A percentile compares a stretch with the other conserved stretches of the same genome.
Evolutionary conservation across 805 yeast species (phyloP).

Genomic region (Osmozyma mogii): DNA sequence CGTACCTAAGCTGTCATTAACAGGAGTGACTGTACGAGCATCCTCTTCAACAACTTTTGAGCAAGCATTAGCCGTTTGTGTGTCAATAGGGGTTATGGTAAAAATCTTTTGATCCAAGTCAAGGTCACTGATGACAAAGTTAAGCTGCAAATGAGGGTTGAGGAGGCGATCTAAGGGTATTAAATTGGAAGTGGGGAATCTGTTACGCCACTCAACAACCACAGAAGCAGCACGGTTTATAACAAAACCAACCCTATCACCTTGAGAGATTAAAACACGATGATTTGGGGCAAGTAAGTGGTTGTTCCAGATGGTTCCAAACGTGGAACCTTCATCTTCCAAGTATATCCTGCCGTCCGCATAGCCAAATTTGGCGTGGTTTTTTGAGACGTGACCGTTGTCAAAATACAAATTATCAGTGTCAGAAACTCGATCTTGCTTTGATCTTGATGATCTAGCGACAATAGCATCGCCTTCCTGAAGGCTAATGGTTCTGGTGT

Average conservation of each 20-base stretch:
- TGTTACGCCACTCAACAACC: slow-evolving; percentile 1
- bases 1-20: too few relatives aligned
- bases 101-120: slow-evolving; percentile 2
- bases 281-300: slow-evolving; percentile 16
- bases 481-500: too few relatives aligned
- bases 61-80: too few relatives aligned
- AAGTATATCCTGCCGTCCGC: slow-evolving; percentile 15
- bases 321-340: slow-evolving; percentile 27
- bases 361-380: slow-evolving; percentile 24
- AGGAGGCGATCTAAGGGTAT: slow-evolving; percentile 4
- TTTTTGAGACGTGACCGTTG: slow-evolving; percentile 30
- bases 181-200: background rate
- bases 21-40: too few relatives aligned
- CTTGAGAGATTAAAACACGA: slow-evolving; percentile 6
- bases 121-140: slow-evolving; percentile 3
- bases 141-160: slow-evolving; percentile 8
- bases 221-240: slow-evolving; percentile 21
- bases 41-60: too few relatives aligned
- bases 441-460: too few relatives aligned
- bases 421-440: slow-evolving; percentile 17
- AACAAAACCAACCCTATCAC: slow-evolving; percentile 29
- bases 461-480: too few relatives aligned
- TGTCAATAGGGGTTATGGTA: too few relatives aligned
- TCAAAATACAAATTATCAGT: slow-evolving; percentile 24
- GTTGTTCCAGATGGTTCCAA: slow-evolving; percentile 30